phyloP scores from a whole-genome alignment of 2,329 filamentous ascomycete genomes.

The Stachybotrys chlorohalonatus region DNA sequence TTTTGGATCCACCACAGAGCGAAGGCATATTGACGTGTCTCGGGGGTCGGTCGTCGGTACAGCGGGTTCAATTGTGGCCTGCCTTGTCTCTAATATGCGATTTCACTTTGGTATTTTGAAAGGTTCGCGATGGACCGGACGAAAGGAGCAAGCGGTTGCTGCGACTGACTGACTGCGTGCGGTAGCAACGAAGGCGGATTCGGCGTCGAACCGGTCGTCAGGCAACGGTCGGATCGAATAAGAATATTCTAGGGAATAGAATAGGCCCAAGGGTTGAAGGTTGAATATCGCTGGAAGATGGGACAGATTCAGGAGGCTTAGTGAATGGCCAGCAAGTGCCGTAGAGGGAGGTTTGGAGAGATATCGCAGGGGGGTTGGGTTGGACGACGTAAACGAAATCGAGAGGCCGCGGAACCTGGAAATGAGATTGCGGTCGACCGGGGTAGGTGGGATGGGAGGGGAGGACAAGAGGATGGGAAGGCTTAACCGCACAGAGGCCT shows the following conservation, averaged over 20 bases:
- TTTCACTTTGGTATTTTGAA: neutral
- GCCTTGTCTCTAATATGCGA: too few species aligned
- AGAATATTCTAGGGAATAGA: neutral
- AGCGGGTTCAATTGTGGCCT: too few species aligned
- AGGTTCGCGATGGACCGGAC: neutral
- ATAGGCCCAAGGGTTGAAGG: neutral
- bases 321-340: neutral
- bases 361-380: too few species aligned
- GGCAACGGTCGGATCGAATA: neutral
- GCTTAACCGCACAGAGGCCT: neutral
- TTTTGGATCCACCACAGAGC: conserved; percentile 65
- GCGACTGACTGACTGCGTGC: neutral
- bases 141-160: neutral
- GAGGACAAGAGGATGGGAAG: neutral
- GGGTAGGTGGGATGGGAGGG: neutral
- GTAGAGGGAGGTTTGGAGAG: neutral
- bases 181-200: neutral
- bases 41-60: neutral
- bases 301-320: neutral
- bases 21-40: conserved; percentile 15
- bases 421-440: neutral
- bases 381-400: neutral
- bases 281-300: neutral
- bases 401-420: neutral
- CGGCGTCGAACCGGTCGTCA: too few species aligned